Evolutionary conservation across 2,329 filamentous ascomycete species (phyloP).

Genomic region (Sporothrix inflata): DNA sequence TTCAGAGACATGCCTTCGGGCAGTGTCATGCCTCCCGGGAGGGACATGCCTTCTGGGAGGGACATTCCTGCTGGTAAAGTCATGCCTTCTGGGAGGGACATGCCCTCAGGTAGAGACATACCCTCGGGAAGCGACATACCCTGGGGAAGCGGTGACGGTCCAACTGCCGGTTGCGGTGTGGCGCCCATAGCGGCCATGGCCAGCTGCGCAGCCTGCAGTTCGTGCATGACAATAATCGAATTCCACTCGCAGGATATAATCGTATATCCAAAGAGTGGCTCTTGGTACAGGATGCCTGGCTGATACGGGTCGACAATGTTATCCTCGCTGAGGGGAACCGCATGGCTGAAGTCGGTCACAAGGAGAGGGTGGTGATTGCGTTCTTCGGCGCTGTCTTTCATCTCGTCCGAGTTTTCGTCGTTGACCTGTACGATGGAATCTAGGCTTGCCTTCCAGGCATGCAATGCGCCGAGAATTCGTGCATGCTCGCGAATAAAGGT

Average conservation of each 20-base stretch:
- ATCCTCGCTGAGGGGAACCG: conserved; percentile 56
- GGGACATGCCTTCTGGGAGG: neutral
- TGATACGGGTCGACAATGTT: conserved; percentile 76
- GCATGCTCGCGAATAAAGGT: conserved; percentile 67
- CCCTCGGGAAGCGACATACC: neutral
- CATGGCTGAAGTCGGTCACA: conserved; percentile 65
- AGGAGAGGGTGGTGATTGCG: conserved; percentile 41
- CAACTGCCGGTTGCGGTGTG: neutral
- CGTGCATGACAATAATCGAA: conserved; percentile 78
- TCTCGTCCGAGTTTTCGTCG: neutral
- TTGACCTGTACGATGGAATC: conserved; percentile 29
- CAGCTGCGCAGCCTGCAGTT: conserved; percentile 63
- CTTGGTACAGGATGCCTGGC: conserved; percentile 70
- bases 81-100: neutral
- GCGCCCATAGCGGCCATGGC: conserved; percentile 35
- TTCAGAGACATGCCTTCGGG: conserved; percentile 9
- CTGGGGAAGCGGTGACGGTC: neutral
- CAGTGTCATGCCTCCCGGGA: neutral
- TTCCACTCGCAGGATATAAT: conserved; percentile 76
- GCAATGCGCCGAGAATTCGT: conserved; percentile 52
- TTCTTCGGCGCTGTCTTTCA: neutral
- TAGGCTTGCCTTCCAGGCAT: conserved; percentile 54
- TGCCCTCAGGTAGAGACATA: neutral
- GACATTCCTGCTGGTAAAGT: neutral
- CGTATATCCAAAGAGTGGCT: conserved; percentile 73